Percentiles rank a stretch among this genome's conserved stretches.
phyloP scores from a whole-genome alignment of 2,329 filamentous ascomycete genomes.

The Alternaria arborescens region DNA sequence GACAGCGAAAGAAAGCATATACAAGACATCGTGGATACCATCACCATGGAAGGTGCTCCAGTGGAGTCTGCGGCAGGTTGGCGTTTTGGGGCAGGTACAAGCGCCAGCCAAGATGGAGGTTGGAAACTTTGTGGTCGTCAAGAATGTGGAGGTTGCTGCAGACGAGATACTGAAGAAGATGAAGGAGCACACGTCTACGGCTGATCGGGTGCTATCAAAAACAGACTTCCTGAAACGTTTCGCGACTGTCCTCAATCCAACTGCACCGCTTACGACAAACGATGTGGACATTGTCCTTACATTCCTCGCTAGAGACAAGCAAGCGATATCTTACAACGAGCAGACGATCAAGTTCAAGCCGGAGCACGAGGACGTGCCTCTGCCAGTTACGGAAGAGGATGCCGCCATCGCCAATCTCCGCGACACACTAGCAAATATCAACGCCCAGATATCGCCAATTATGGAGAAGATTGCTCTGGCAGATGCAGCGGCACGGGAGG shows the following conservation, averaged over 20 bases:
- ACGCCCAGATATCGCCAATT: constrained; percentile 71
- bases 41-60: constrained; percentile 74
- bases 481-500: constrained; percentile 69
- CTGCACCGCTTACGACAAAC: constrained; percentile 52
- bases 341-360: constrained; percentile 77
- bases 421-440: constrained; percentile 73
- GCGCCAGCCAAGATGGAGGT: constrained; percentile 65
- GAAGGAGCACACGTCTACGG: constrained; percentile 43
- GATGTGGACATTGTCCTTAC: constrained; percentile 78
- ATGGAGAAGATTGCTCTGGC: constrained; percentile 61
- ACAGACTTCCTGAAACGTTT: constrained; percentile 48
- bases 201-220: constrained; percentile 48
- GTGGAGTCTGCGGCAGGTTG: constrained; percentile 76
- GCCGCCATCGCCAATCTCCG: constrained; percentile 81
- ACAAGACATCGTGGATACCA: constrained; percentile 72
- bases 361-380: constrained; percentile 49
- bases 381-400: constrained; percentile 78
- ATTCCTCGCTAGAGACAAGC: constrained; percentile 63
- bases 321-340: constrained; percentile 81
- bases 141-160: constrained; percentile 67
- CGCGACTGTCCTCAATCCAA: constrained; percentile 36
- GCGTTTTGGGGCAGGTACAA: constrained; percentile 62
- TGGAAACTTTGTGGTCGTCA: constrained; percentile 72
- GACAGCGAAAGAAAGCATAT: constrained; percentile 72
- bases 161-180: constrained; percentile 52